Conservation (phyloP, 2,329 filamentous ascomycete species). For the Phaeophleospora eucalypticola region DNA sequence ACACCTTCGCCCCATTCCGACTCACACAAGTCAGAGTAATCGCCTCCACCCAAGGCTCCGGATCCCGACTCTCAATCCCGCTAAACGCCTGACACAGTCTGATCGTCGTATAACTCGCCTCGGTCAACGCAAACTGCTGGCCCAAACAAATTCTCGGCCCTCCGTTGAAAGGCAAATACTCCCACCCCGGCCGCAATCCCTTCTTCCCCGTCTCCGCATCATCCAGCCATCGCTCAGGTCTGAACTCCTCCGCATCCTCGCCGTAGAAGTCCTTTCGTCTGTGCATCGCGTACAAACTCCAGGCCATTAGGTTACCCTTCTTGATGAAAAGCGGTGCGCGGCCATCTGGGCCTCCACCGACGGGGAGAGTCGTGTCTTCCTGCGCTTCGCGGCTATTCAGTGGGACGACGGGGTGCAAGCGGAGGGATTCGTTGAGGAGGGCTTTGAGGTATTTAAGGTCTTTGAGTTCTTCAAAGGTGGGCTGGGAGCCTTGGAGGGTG, state of each 20-base stretch:
- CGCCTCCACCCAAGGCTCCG: slow-evolving; percentile 28
- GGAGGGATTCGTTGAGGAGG: slow-evolving; percentile 71
- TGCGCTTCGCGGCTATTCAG: slow-evolving; percentile 73
- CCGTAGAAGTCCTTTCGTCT: slow-evolving; percentile 55
- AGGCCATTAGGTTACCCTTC: slow-evolving; percentile 62
- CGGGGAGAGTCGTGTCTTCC: slow-evolving; percentile 69
- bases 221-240: slow-evolving; percentile 37
- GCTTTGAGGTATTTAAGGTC: slow-evolving; percentile 45
- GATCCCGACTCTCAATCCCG: slow-evolving; percentile 30
- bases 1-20: slow-evolving; percentile 29
- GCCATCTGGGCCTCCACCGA: slow-evolving; percentile 53
- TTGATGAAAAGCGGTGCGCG: slow-evolving; percentile 59
- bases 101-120: slow-evolving; percentile 69
- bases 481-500: slow-evolving; percentile 31
- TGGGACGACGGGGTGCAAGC: slow-evolving; percentile 73
- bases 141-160: slow-evolving; percentile 34
- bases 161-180: slow-evolving; percentile 37
- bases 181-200: slow-evolving; percentile 33
- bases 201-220: slow-evolving; percentile 27
- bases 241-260: slow-evolving; percentile 40
- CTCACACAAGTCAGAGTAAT: slow-evolving; percentile 30
- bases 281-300: slow-evolving; percentile 69
- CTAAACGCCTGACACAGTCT: slow-evolving; percentile 70
- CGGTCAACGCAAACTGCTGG: slow-evolving; percentile 74
- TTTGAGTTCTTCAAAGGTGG: slow-evolving; percentile 38